Conservation (phyloP, 345 rosid species). For the Citrus australasica region DNA sequence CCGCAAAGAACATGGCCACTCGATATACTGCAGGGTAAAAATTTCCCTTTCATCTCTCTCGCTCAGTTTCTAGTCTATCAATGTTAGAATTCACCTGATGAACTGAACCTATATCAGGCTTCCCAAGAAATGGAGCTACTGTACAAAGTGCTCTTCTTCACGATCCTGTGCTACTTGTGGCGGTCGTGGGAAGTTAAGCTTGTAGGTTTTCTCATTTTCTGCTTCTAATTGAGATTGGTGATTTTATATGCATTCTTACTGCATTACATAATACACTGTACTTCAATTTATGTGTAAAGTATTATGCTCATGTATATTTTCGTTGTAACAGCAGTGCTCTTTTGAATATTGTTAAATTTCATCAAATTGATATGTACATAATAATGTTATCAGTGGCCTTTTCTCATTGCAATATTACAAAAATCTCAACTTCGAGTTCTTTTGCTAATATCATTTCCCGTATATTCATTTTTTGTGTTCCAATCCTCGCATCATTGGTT, state of each 20-base stretch:
- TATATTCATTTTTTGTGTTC: too few relatives aligned
- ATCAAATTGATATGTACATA: background rate
- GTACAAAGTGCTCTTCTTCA: constrained; percentile 83
- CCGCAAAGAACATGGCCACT: constrained; percentile 80
- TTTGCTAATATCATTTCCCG: background rate
- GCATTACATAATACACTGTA: too few relatives aligned
- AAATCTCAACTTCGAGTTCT: background rate
- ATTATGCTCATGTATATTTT: background rate
- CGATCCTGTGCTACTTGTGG: constrained; percentile 67
- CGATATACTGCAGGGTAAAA: constrained; percentile 92
- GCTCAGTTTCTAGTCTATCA: background rate
- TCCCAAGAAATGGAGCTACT: constrained; percentile 98
- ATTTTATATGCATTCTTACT: background rate
- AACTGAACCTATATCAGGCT: constrained; percentile 46
- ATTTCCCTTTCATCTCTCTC: background rate
- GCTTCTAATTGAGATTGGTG: background rate
- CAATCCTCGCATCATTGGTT: too few relatives aligned
- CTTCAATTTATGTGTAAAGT: background rate
- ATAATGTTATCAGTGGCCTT: background rate
- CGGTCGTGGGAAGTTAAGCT: constrained; percentile 69
- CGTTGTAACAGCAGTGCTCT: background rate
- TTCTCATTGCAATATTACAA: background rate
- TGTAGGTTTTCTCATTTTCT: constrained; percentile 21
- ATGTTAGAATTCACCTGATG: constrained; percentile 2
- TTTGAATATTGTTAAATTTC: background rate